Evolutionary conservation across 495 filamentous ascomycete genomes (phyloP).

Genomic region (Pseudomonodictys pantanalensis): DNA sequence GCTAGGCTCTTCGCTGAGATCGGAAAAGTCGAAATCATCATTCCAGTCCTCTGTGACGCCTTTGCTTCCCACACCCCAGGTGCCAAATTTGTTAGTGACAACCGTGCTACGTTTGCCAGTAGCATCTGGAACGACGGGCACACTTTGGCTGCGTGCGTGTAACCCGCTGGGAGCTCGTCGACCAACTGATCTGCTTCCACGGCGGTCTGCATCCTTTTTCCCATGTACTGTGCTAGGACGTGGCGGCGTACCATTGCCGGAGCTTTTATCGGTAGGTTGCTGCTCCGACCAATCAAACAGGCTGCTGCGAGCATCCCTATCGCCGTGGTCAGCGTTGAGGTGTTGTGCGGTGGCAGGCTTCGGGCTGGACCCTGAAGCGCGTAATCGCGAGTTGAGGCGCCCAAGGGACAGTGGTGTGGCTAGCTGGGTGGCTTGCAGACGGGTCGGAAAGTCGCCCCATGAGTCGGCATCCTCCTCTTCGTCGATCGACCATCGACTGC

Average conservation of each 20-base stretch:
- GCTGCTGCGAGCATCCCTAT: conserved; percentile 49
- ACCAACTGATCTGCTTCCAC: conserved; percentile 70
- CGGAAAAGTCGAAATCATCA: conserved; percentile 46
- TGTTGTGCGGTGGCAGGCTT: conserved; percentile 22
- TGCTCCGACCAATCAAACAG: conserved; percentile 90
- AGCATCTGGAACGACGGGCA: conserved; percentile 75
- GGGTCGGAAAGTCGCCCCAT: conserved; percentile 18
- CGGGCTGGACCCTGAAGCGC: conserved; percentile 27
- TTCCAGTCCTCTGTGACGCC: conserved; percentile 52
- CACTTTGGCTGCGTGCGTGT: conserved; percentile 91
- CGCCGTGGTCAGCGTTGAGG: conserved; percentile 22
- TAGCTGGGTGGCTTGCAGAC: conserved; percentile 16
- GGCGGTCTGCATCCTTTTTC: conserved; percentile 70
- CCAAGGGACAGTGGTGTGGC: conserved; percentile 28
- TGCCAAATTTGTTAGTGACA: conserved; percentile 74
- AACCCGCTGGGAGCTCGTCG: conserved; percentile 73
- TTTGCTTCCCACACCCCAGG: conserved; percentile 83
- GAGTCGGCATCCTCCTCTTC: conserved; percentile 28
- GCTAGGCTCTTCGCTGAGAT: conserved; percentile 30
- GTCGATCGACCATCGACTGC: conserved; percentile 37
- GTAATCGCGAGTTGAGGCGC: conserved; percentile 27
- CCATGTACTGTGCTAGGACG: conserved; percentile 88
- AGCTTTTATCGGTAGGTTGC: conserved; percentile 52
- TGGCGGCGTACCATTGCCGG: conserved; percentile 52
- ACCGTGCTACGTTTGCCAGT: conserved; percentile 57